These are phyloP conservation scores for Aurantiochytrium sp. DNA, from an alignment of 108 stramenopile species.

Conservation along the genomic window DNA sequence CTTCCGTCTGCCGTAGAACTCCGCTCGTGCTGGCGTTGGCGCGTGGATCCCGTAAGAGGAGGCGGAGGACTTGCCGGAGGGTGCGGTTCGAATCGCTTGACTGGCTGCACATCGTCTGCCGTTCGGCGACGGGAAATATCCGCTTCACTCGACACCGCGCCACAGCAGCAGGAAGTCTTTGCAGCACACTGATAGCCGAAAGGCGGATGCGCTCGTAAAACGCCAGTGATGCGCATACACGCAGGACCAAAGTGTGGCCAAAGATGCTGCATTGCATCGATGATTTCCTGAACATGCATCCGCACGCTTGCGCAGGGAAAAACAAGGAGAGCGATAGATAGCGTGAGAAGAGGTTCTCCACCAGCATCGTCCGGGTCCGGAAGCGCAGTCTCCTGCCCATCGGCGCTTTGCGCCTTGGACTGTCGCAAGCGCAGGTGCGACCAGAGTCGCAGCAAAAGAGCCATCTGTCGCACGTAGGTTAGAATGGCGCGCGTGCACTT, in stretches of 20 bases:
- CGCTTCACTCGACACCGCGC: background rate
- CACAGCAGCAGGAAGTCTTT: background rate
- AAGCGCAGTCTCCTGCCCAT: background rate
- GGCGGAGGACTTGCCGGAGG: background rate
- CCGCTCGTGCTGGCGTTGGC: background rate
- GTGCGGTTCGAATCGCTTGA: background rate
- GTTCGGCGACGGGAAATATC: background rate
- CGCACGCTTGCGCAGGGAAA: constrained; percentile 5
- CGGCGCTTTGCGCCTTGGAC: background rate
- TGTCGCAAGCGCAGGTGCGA: background rate
- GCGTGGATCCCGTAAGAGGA: background rate
- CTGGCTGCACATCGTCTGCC: background rate
- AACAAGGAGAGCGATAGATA: background rate
- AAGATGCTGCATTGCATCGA: background rate
- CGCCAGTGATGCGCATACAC: background rate
- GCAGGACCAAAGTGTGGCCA: background rate
- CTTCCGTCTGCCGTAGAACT: background rate
- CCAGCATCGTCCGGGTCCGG: background rate
- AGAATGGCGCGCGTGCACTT: background rate
- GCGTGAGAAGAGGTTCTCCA: background rate
- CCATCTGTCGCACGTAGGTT: background rate
- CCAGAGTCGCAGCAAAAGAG: background rate
- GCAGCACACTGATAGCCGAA: background rate
- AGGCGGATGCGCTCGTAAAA: background rate
- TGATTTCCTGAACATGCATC: background rate